Conservation (phyloP, 352 stramenopile genomes). For the Globisporangium polare region DNA sequence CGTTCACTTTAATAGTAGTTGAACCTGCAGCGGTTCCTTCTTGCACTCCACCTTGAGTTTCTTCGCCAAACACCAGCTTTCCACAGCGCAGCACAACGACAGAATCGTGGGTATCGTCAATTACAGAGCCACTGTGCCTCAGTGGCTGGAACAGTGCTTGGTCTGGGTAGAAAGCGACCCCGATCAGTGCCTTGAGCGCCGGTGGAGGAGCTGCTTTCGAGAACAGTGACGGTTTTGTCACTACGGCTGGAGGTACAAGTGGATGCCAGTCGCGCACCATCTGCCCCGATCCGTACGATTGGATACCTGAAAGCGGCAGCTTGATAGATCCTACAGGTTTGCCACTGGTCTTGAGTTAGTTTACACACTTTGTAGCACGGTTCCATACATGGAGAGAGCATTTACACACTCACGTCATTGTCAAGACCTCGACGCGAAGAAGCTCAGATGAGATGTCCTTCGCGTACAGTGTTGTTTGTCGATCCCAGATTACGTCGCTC, state of each 20-base stretch:
- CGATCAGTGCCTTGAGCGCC: constrained; percentile 9
- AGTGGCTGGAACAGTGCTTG: constrained; percentile 17
- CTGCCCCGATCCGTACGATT: constrained; percentile 8
- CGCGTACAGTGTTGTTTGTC: constrained; percentile 36
- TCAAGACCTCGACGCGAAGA: constrained; percentile 33
- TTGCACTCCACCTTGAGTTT: neutral
- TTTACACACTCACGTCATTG: constrained; percentile 26
- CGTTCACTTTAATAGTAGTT: neutral
- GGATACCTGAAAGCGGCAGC: constrained; percentile 23
- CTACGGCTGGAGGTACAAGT: neutral
- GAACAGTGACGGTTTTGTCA: constrained; percentile 7
- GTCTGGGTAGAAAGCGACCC: constrained; percentile 25
- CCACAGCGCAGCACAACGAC: constrained; percentile 6
- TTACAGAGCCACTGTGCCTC: neutral
- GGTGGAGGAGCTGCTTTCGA: constrained; percentile 6
- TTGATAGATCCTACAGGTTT: constrained; percentile 32
- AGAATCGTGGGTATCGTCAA: neutral
- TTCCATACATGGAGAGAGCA: neutral
- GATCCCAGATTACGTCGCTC: constrained; percentile 28
- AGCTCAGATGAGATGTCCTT: constrained; percentile 28
- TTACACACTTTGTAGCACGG: neutral
- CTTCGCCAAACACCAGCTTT: constrained; percentile 4
- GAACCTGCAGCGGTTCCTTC: neutral
- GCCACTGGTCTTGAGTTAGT: constrained; percentile 18
- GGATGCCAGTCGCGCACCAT: constrained; percentile 22